phyloP scores from a whole-genome alignment of 768 basidiomycete genomes.

The Panus rudis region DNA sequence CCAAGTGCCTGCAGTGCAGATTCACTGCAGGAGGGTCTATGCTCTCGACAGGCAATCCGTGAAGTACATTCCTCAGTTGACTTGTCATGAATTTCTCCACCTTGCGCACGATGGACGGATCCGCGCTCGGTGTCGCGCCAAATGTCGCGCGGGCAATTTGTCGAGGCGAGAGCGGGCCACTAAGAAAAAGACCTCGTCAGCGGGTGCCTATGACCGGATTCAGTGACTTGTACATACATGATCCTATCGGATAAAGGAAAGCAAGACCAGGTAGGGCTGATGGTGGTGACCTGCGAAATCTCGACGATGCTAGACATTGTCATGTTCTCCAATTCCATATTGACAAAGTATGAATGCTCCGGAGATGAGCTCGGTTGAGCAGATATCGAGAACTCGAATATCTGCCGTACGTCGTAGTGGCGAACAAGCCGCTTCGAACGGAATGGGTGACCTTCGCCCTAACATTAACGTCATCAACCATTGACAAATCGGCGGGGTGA shows the following conservation, averaged over 20 bases:
- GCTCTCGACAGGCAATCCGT: conserved; percentile 33
- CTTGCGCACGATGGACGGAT: conserved; percentile 31
- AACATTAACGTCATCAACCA: neutral
- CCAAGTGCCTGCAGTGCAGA: conserved; percentile 42
- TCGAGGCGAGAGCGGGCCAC: conserved; percentile 36
- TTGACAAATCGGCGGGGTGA: neutral
- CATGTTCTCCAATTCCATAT: conserved; percentile 51
- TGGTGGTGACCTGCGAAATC: conserved; percentile 50
- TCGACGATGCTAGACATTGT: conserved; percentile 33
- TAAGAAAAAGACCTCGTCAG: conserved; percentile 17
- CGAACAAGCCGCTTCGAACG: conserved; percentile 49
- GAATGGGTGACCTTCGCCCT: conserved; percentile 48
- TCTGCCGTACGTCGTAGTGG: conserved; percentile 50
- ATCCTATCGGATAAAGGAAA: conserved; percentile 26
- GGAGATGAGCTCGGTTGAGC: conserved; percentile 43
- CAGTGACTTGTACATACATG: neutral
- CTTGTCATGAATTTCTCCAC: conserved; percentile 43
- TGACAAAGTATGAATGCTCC: conserved; percentile 45
- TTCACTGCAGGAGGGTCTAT: conserved; percentile 47
- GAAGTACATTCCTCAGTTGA: conserved; percentile 45
- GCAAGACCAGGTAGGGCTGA: conserved; percentile 69
- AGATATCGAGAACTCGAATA: conserved; percentile 46
- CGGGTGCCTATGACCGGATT: too few species aligned
- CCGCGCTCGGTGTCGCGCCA: conserved; percentile 32
- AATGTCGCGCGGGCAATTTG: conserved; percentile 44